Percentiles rank a stretch among this genome's conserved stretches.
Conservation (phyloP, 2,329 filamentous ascomycete genomes). For the Stemphylium lycopersici region DNA sequence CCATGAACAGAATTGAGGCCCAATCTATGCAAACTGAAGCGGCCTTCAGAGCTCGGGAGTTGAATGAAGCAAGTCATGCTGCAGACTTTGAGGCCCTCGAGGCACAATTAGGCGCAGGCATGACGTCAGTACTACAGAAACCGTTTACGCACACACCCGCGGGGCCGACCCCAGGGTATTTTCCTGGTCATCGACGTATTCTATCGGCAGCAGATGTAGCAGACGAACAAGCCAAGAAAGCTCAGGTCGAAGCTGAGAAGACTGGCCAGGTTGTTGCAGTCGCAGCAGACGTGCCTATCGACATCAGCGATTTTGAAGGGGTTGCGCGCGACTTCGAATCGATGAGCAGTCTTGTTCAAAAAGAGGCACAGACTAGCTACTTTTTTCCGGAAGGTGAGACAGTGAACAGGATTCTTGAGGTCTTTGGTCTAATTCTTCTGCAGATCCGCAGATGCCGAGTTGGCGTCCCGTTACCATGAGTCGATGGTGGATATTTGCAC, state of each 20-base stretch:
- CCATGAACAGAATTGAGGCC: conserved; percentile 34
- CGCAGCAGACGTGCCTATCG: conserved; percentile 48
- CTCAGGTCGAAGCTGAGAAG: conserved; percentile 52
- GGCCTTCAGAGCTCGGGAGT: conserved; percentile 25
- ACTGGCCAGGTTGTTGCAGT: conserved; percentile 53
- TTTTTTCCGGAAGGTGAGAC: conserved; percentile 44
- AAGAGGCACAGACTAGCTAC: conserved; percentile 44
- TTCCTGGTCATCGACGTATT: conserved; percentile 29
- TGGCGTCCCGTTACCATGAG: conserved; percentile 51
- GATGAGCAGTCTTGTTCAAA: conserved; percentile 32
- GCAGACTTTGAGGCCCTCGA: conserved; percentile 47
- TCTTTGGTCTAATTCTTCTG: conserved; percentile 1
- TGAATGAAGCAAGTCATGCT: conserved; percentile 41
- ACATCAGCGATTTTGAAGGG: conserved; percentile 51
- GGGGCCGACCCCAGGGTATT: conserved; percentile 15
- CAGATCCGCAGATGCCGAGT: conserved; percentile 48
- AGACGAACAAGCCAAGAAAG: conserved; percentile 38
- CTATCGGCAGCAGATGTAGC: conserved; percentile 25
- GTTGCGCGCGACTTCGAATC: conserved; percentile 41
- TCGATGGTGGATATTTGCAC: conserved; percentile 43
- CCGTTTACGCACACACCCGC: conserved; percentile 37
- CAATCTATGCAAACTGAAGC: conserved; percentile 18
- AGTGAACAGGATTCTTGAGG: not conserved
- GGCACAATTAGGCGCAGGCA: conserved; percentile 45
- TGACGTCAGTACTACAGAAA: conserved; percentile 44